Base-by-base conservation (phyloP, 2,329 filamentous ascomycete genomes). In the Sporothrix variecibatus region DNA sequence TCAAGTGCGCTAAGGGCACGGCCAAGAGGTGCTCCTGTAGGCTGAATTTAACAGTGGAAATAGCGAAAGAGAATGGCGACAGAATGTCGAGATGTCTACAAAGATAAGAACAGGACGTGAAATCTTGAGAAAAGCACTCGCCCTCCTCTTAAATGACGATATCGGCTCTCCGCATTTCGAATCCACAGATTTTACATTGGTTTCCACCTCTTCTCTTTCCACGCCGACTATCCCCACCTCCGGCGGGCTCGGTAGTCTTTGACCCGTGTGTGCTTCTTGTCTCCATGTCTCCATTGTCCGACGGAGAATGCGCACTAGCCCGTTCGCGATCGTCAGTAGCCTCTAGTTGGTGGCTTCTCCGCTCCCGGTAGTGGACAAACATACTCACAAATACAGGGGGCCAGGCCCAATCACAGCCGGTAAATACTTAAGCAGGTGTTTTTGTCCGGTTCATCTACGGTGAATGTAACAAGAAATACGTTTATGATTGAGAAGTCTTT, bases 271-370 rank as follows among this genome's bases (percentile, higher is more conserved):
- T n/a, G 6, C 23, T 62, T 34, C 34, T 34, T 34, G 34, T 34
- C 34, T 34, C 34, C 34, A 34, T 62, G 9, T 7, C 31, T 8
- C 56, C 56, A 60, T 60, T 62, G 31, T 67, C 62, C 62, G 40
- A 67, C 38, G 38, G 38, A 67, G 38, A 67, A 43, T 65, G 62
- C 34, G 38, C 62, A 46, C 62, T 67, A 67, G 28, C 23, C 26
- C 6, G 20, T 20, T 8, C 20, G n/a, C 31, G 15, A 40, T 56
- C 51, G 51, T 12, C 31, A 23, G 12, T 40, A 38, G 31, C 28
- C 11, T 17, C 4, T 6, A 15, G 43, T 43, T 5, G 40, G 40
- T 11, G 43, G 20, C 43, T 20, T 49, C 43, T 67, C 62, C 62
- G 62, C 62, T 28, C 38, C 15, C 20, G 34, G 34, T 11, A 38